These are phyloP conservation scores for Cercospora citrullina DNA, from an alignment of 2,329 filamentous ascomycete genomes.

Conservation along the genomic window DNA sequence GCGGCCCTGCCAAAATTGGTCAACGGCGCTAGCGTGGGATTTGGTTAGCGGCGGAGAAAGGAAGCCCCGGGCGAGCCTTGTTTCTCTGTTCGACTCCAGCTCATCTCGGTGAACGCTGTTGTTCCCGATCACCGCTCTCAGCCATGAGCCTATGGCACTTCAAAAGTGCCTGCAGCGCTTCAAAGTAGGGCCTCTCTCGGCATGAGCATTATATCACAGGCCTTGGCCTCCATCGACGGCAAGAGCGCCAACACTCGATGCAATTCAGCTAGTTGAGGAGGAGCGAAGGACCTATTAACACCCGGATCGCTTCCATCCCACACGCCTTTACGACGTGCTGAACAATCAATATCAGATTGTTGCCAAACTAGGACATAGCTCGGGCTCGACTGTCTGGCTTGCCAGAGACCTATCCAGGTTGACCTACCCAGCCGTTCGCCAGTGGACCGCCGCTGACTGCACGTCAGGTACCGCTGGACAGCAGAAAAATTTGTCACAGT, in stretches of 20 bases:
- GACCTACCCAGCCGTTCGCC: background rate
- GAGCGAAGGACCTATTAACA: background rate
- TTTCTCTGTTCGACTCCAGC: no score
- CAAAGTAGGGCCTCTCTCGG: background rate
- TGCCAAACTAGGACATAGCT: conserved; percentile 46
- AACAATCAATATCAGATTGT: conserved; percentile 40
- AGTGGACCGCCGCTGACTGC: background rate
- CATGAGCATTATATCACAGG: background rate
- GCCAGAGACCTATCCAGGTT: conserved; percentile 33
- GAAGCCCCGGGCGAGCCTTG: no score
- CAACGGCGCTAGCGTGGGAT: no score
- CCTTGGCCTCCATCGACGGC: background rate
- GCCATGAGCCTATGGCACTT: background rate
- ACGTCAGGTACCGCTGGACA: background rate
- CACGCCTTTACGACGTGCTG: conserved; percentile 39
- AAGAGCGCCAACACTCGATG: background rate
- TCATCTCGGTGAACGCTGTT: no score
- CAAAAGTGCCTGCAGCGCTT: background rate
- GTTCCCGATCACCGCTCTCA: background rate
- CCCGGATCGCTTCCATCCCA: conserved; percentile 32
- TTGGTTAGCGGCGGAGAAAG: no score
- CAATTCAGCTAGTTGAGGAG: background rate
- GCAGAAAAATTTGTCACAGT: background rate
- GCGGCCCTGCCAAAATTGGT: no score
- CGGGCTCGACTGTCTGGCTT: conserved; percentile 46